Evolutionary conservation across 495 filamentous ascomycete genomes (phyloP).

Genomic region (Collariella sp.): DNA sequence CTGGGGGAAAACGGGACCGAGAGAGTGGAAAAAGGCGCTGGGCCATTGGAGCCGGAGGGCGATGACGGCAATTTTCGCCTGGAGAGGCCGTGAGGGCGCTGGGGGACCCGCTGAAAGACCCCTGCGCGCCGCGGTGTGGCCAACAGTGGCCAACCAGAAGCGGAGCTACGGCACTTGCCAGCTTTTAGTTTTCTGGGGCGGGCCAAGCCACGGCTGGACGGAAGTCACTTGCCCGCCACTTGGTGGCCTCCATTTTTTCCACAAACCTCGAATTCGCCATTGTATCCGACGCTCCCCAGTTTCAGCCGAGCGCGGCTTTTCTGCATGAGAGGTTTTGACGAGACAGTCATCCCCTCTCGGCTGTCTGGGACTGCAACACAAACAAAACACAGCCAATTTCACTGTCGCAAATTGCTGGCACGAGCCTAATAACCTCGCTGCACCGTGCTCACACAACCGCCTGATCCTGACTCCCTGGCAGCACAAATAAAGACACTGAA

Average conservation of each 20-base stretch:
- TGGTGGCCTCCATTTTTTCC: no score
- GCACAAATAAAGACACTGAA: neutral
- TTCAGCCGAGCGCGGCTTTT: no score
- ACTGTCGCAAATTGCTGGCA: neutral
- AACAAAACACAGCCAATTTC: no score
- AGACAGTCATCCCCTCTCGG: no score
- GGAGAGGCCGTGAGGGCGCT: neutral
- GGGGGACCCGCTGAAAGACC: neutral
- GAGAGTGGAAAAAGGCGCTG: slow-evolving; percentile 10
- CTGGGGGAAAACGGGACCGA: neutral
- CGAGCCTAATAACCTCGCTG: neutral
- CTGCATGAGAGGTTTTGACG: no score
- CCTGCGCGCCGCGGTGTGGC: slow-evolving; percentile 6
- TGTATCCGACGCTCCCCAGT: no score
- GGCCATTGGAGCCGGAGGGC: slow-evolving; percentile 6
- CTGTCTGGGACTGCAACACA: no score
- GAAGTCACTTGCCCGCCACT: slow-evolving; percentile 5
- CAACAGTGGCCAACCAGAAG: slow-evolving; percentile 17
- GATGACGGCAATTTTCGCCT: slow-evolving; percentile 20
- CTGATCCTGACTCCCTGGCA: neutral
- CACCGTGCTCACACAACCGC: neutral
- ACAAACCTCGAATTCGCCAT: no score
- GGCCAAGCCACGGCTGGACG: slow-evolving; percentile 18
- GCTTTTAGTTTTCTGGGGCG: neutral
- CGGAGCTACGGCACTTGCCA: slow-evolving; percentile 6